Conservation (phyloP, 768 basidiomycete genomes). For the Auricularia heimuer region DNA sequence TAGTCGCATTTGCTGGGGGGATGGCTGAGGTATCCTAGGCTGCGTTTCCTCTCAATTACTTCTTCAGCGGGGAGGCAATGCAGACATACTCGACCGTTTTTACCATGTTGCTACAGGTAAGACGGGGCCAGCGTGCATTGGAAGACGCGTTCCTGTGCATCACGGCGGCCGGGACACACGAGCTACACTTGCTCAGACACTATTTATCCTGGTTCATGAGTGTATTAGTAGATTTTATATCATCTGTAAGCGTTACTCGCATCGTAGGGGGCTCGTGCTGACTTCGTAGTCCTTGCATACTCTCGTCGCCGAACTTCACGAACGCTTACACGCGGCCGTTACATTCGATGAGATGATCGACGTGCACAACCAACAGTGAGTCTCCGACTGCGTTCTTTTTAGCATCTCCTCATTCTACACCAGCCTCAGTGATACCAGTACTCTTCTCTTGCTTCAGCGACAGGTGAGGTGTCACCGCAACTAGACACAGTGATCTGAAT, state of each 20-base stretch:
- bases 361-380: constrained; percentile 63
- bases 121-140: constrained; percentile 59
- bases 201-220: constrained; percentile 75
- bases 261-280: neutral
- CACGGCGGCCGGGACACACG: constrained; percentile 3
- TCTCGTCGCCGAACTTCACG: constrained; percentile 51
- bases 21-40: constrained; percentile 5
- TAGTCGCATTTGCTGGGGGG: neutral
- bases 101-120: constrained; percentile 61
- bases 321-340: constrained; percentile 38
- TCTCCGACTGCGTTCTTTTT: constrained; percentile 4
- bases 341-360: constrained; percentile 72
- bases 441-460: constrained; percentile 28
- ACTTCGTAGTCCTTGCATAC: constrained; percentile 32
- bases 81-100: constrained; percentile 60
- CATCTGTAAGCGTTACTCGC: neutral
- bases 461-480: constrained; percentile 44
- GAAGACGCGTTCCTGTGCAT: constrained; percentile 27
- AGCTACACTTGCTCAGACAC: constrained; percentile 64
- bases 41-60: constrained; percentile 72
- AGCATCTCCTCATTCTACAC: neutral
- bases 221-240: neutral
- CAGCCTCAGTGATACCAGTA: neutral
- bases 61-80: constrained; percentile 50
- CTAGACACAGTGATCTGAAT: constrained; percentile 26